Percentiles rank a stretch among this genome's conserved stretches.
Evolutionary conservation across 225 moss, liverwort and hornwort species (phyloP).

Genomic region (Neckera pumila): DNA sequence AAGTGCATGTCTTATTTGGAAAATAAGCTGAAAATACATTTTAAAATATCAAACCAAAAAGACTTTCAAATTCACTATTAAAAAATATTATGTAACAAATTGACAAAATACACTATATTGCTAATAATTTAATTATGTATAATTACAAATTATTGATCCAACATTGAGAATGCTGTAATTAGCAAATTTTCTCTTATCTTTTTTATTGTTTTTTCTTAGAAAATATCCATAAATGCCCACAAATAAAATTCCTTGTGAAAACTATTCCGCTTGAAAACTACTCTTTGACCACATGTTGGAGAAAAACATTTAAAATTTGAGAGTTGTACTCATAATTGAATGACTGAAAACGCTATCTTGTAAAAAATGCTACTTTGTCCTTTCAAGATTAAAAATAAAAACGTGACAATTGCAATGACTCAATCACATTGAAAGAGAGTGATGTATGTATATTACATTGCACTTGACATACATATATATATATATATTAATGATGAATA

Average conservation of each 20-base stretch:
- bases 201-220: neutral
- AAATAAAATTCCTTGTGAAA: neutral
- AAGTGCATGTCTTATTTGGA: accelerated
- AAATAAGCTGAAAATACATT: neutral
- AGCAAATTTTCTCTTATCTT: neutral
- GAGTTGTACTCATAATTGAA: neutral
- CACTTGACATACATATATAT: too few species aligned
- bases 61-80: accelerated
- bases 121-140: neutral
- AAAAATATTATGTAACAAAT: too few species aligned
- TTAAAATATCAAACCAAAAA: neutral
- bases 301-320: neutral
- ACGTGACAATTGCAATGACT: neutral
- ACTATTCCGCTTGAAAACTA: neutral
- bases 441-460: too few species aligned
- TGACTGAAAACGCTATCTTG: neutral
- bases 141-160: neutral
- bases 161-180: neutral
- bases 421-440: neutral
- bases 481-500: neutral
- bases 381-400: neutral
- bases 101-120: neutral
- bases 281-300: neutral
- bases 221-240: accelerated
- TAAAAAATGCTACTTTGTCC: neutral